Evolutionary conservation across 805 yeast species (phyloP), one percentile per base, ranked within the genome.

Genomic region (Wickerhamiella azymoides): DNA sequence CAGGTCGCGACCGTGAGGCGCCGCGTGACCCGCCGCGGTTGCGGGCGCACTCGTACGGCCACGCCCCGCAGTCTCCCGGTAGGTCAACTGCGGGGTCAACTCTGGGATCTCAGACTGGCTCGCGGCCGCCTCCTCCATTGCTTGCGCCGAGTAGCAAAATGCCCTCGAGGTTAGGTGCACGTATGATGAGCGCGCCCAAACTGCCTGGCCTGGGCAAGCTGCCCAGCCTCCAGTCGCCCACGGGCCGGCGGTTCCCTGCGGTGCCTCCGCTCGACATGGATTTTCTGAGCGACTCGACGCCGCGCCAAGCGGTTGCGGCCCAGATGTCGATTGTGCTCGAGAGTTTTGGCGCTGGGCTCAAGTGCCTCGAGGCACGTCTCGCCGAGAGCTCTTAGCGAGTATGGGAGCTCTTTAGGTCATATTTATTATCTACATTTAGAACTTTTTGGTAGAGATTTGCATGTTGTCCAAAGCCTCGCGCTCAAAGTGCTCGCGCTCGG

Each of bases 401-500:
- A 16, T 2, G 11, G 13, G 28, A 21, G n/a, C n/a, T n/a, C n/a
- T n/a, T n/a, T 10, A 13, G 10, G 6, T 17, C 3, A 39, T 25
- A 39, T 39, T 39, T 33, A 33, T 41, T 41, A 25, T 41, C 30
- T 42, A 36, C 30, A 17, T 10, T 27, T 39, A 26, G 41, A 16
- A 26, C 40, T 53, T 55, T 43, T 57, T 48, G 38, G 60, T 54
- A 54, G 52, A 57, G 48, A 70, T 67, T 47, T 58, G 68, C 55
- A 84, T 71, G 73, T 84, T 81, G 73, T 92, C 94, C 61, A 92
- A 77, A 61, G 80, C 92, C 51, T 73, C 79, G 69, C 80, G 85
- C 73, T 92, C 98, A 53, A 74, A 71, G 42, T 79, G 80, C 67
- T 84, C 96, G 58, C 84, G 84, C 72, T 92, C 97, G 51, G 89